Base-by-base conservation (phyloP, 2,329 filamentous ascomycete genomes). In the Beauveria sp. region DNA sequence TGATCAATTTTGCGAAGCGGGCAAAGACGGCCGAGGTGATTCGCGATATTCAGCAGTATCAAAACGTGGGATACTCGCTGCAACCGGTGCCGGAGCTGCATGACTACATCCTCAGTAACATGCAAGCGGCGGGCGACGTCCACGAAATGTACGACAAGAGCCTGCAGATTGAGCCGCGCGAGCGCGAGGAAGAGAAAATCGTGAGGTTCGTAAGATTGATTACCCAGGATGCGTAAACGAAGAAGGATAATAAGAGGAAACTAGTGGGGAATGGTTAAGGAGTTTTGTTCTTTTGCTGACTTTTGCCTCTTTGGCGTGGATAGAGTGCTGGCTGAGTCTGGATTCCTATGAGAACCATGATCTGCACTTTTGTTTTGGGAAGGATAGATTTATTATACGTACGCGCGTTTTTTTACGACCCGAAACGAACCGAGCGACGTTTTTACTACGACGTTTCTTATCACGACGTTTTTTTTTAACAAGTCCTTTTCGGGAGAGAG, bases 91-190 rank as follows among this genome's bases (percentile, higher is more conserved):
- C 88, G 2, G 95, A 98, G 76, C 80, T 99, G 67, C 93, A 98
- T 73, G 93, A 98, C 68, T 99, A 98, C 76, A 96, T 99, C 67
- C 78, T 97, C 67, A 93, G 88, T 74, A 97, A 98, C 74, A 96
- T 98, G 90, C 89, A 96, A 77, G 89, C 88, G 34, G 93, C 95
- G 4, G 90, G 92, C 58, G 93, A 98, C 74, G 95, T 99, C 65
- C 93, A 98, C 75, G 93, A 98, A 80, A 98, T 98, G 95, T 99
- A 98, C 79, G 93, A 98, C 76, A 93, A 93, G 82, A 96, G 92
- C 77, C 80, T 99, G 77, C 83, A 88, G 70, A 88, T 99, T 64
- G 95, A 99, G 75, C 95, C 95, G 65, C 85, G 95, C 70, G 95
- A 99, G 79, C 85, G 95, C 70, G 95, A 99, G 79, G 95, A 99